Evolutionary conservation across 495 filamentous ascomycete genomes (phyloP), one percentile per base, ranked within the genome.

Genomic region (Tetracladium setigerum): DNA sequence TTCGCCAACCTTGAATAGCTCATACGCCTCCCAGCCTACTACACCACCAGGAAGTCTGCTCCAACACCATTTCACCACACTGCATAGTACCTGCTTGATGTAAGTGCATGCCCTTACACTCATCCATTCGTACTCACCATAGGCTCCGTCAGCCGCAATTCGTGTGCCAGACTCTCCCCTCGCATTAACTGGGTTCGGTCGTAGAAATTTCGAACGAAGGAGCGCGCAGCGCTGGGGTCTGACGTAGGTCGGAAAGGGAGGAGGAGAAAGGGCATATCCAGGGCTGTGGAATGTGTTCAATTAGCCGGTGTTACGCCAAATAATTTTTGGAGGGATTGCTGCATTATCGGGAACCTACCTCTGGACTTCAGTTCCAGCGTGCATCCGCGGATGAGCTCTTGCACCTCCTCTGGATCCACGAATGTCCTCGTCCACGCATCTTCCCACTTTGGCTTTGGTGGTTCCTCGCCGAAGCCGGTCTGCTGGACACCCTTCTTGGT

Each of bases 31-130:
- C 94, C 94, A 97, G 42, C 87, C 87, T 39, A 98, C 90, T 11
- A 98, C 81, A 56, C 92, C 92, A 41, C 91, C 89, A 32, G 84
- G 79, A 32, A 98, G 70, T 73, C 92, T 78, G 65, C 87, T 89
- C 92, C 92, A 98, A 64, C 92, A 96, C 92, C 92, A 98, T 73
- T 97, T 98, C 54, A 96, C 69, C 27, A 96, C 88, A 59, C 89
- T 90, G 54, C 87, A 89, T 38, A 98, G 73, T 45, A 95, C 90
- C 89, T 95, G 56, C 33, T 31, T 10, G 17, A 44, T 34, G 41
- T 45, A 9, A 45, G 55, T 62, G 57, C 14, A 13, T 43, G 19
- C 24, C 18, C 43, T 9, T 42, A 3, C 24, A 5, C 15, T 4
- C 19, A 27, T 41, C 50, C 36, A 44, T 47, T 33, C 19, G 34